These are phyloP conservation scores for Blastocystis sp. DNA, from an alignment of 352 stramenopile species.

Conservation along the genomic window DNA sequence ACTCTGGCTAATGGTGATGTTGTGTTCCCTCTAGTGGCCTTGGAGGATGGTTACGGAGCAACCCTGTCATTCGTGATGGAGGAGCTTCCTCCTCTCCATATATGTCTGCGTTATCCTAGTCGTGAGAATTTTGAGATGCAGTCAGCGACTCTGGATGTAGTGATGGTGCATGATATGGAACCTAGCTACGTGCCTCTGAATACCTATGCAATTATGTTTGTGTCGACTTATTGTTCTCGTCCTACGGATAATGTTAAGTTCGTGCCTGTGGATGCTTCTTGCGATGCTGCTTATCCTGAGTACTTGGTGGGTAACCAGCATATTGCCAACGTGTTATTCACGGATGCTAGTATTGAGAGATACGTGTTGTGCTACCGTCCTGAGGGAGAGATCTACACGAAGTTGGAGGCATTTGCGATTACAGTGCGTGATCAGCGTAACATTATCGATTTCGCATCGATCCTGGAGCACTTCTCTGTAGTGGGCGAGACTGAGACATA, in stretches of 20 bases:
- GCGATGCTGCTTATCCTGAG: constrained; percentile 8
- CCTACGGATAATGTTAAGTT: background rate
- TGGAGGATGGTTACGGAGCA: background rate
- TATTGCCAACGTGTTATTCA: constrained; percentile 54
- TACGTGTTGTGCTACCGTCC: constrained; percentile 53
- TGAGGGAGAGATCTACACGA: background rate
- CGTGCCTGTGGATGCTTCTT: background rate
- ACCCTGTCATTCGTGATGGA: background rate
- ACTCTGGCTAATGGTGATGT: constrained; percentile 2
- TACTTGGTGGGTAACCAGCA: constrained; percentile 55
- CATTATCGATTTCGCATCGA: constrained; percentile 50
- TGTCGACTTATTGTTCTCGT: constrained; percentile 17
- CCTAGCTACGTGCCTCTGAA: constrained; percentile 31
- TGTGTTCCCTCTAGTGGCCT: background rate
- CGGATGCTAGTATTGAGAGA: background rate
- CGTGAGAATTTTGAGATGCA: background rate
- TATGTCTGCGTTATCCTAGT: constrained; percentile 46
- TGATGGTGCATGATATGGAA: constrained; percentile 12
- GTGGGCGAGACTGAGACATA: constrained; percentile 50
- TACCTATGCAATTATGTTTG: background rate
- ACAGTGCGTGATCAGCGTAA: constrained; percentile 38
- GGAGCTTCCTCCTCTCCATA: background rate
- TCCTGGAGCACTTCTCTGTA: constrained; percentile 15
- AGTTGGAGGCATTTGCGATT: background rate
- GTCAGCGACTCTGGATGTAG: constrained; percentile 16